Percentiles rank a stretch among this genome's conserved stretches.
Evolutionary conservation across 1,139 yeast species (phyloP).

Genomic region (Saccharomyces hybrid): DNA sequence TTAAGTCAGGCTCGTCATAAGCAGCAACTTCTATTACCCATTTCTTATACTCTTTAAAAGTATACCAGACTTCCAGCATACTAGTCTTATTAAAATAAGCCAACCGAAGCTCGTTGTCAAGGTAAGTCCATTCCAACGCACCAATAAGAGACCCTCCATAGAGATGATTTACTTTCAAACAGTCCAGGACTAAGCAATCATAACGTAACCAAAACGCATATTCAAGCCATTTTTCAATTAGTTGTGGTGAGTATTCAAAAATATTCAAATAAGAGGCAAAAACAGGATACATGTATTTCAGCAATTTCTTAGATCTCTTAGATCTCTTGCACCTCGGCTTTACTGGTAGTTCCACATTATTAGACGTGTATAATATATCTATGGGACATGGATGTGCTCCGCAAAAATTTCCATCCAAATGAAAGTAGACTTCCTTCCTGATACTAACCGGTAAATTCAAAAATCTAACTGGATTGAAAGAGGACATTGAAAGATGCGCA

Average conservation of each 20-base stretch:
- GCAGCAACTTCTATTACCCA: slow-evolving; percentile 14
- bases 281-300: slow-evolving; percentile 10
- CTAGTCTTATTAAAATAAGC: slow-evolving; percentile 18
- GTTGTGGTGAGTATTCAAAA: slow-evolving; percentile 22
- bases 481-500: background rate
- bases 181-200: slow-evolving; percentile 27
- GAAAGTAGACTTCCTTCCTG: slow-evolving; percentile 23
- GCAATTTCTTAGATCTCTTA: slow-evolving; percentile 3
- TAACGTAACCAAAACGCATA: slow-evolving; percentile 25
- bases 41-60: slow-evolving; percentile 19
- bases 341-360: slow-evolving; percentile 7
- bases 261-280: slow-evolving; percentile 19
- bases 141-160: slow-evolving; percentile 23
- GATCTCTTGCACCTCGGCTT: slow-evolving; percentile 1
- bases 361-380: slow-evolving; percentile 3
- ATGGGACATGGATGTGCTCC: slow-evolving; percentile 9
- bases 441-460: slow-evolving; percentile 23
- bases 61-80: slow-evolving; percentile 27
- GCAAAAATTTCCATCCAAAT: slow-evolving; percentile 19
- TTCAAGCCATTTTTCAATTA: slow-evolving; percentile 22
- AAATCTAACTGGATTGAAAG: slow-evolving; percentile 14
- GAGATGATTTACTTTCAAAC: slow-evolving; percentile 22
- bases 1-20: slow-evolving; percentile 7
- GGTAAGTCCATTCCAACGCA: slow-evolving; percentile 20
- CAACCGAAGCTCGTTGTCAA: slow-evolving; percentile 15